Evolutionary conservation across 352 stramenopile genomes (phyloP).

Genomic region (Plasmopara muralis): DNA sequence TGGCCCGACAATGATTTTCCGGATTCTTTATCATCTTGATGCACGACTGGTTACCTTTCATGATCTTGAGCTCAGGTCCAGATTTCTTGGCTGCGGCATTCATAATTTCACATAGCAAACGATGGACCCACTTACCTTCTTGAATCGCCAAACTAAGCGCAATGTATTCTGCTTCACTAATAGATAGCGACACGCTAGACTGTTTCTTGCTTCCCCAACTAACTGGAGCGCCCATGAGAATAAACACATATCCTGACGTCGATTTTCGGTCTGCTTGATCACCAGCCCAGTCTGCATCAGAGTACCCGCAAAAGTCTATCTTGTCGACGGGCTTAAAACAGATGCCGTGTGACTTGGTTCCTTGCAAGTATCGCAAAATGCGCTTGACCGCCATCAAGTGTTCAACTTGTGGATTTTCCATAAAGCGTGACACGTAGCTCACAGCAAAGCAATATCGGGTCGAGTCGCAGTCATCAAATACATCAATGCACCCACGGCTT

Average conservation of each 20-base stretch:
- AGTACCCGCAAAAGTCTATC: neutral
- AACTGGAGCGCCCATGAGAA: neutral
- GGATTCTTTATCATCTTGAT: neutral
- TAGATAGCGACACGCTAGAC: constrained; percentile 7
- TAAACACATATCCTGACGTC: neutral
- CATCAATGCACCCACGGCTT: no score
- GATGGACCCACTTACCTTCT: constrained; percentile 3
- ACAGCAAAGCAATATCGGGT: no score
- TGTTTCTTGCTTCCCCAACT: constrained; percentile 2
- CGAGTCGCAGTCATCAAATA: no score
- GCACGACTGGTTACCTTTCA: constrained; percentile 10
- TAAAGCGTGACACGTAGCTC: no score
- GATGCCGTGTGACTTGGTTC: no score
- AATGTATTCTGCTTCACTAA: constrained; percentile 11
- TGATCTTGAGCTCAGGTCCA: constrained; percentile 5
- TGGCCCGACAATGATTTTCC: no score
- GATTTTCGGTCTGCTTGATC: constrained; percentile 1
- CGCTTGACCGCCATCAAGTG: no score
- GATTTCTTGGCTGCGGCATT: no score
- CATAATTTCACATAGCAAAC: constrained; percentile 6
- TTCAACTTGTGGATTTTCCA: no score
- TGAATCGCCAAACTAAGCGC: constrained; percentile 7
- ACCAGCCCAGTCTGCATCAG: constrained; percentile 1
- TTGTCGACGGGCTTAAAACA: neutral
- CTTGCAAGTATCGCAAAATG: no score